Base-by-base conservation (phyloP, 2,329 filamentous ascomycete genomes). In the Fusarium sp. region DNA sequence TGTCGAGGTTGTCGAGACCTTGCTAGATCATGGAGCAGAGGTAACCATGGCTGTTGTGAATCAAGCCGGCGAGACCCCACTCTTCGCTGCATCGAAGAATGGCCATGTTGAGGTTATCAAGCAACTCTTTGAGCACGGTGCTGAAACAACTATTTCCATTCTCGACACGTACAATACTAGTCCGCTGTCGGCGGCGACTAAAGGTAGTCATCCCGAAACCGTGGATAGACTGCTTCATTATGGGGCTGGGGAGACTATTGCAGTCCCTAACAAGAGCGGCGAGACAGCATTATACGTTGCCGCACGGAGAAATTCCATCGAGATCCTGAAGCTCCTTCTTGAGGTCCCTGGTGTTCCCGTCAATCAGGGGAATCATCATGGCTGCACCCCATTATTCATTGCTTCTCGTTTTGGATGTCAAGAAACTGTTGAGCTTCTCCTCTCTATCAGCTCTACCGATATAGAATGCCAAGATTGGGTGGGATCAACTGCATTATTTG, bases 261-360 rank as follows among this genome's bases (percentile, higher is more conserved):
- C 31, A 7, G 3, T 13, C 17, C 6, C 29, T 0, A 11, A 3
- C 4, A 3, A 1, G 1, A 0, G 0, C 1, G 37, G 18, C 4
- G 2, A 20, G 2, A 43, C 31, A 1, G 10, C 18, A 1, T 13
- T 57, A 11, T 10, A 23, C 4, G 0, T 0, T 5, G 31, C 39
- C 0, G 20, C 23, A 2, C 0, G 0, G 1, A 0, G 0, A 0
- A 1, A 17, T 6, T 0, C 1, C 5, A 11, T n/a, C 8, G 6
- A 33, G 5, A 10, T 25, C 0, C 2, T 55, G 1, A 29, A 3
- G 1, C 6, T 45, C 0, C 20, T 58, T 6, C 9, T 56, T 1
- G 18, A 5, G 0, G 15, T 25, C 0, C 33, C 39, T 0, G 18
- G 6, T 6, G 6, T 13, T 3, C 1, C 11, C 0, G 1, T 33